Conservation (phyloP, 768 basidiomycete species). For the Rhizopogon vulgaris region DNA sequence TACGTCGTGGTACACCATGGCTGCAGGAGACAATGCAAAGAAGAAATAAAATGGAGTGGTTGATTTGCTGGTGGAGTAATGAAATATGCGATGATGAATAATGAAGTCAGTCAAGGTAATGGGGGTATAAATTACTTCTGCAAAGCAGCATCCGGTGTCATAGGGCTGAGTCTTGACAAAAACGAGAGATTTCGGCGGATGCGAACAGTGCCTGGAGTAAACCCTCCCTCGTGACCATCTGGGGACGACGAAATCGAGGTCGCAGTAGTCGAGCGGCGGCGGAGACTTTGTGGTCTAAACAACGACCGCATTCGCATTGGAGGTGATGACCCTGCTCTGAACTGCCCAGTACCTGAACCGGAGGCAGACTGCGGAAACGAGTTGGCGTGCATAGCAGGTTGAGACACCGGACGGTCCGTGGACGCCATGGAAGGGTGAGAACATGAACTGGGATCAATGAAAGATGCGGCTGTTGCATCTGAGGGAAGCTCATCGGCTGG, state of each 20-base stretch:
- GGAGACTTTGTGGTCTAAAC: conserved; percentile 9
- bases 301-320: conserved; percentile 8
- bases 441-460: conserved; percentile 11
- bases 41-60: conserved; percentile 4
- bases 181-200: conserved; percentile 30
- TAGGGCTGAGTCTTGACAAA: conserved; percentile 28
- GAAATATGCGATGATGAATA: conserved; percentile 11
- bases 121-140: conserved; percentile 6
- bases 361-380: conserved; percentile 9
- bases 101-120: conserved; percentile 1
- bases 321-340: conserved; percentile 14
- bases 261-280: conserved; percentile 14
- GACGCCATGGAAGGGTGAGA: conserved; percentile 8
- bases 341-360: conserved; percentile 13
- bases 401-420: conserved; percentile 22
- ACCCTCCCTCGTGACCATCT: conserved; percentile 10
- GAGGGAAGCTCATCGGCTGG: conserved; percentile 24
- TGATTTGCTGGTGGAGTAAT: conserved; percentile 4
- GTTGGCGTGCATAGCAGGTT: conserved; percentile 20
- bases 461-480: conserved; percentile 19
- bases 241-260: conserved; percentile 10
- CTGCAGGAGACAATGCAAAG: neutral
- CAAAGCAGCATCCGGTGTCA: conserved; percentile 4
- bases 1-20: neutral
- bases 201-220: conserved; percentile 13